A percentile compares a stretch with the other conserved stretches of the same genome.
Conservation (phyloP, 73 alveolate genomes). For the Tetrahymena elliotti region DNA sequence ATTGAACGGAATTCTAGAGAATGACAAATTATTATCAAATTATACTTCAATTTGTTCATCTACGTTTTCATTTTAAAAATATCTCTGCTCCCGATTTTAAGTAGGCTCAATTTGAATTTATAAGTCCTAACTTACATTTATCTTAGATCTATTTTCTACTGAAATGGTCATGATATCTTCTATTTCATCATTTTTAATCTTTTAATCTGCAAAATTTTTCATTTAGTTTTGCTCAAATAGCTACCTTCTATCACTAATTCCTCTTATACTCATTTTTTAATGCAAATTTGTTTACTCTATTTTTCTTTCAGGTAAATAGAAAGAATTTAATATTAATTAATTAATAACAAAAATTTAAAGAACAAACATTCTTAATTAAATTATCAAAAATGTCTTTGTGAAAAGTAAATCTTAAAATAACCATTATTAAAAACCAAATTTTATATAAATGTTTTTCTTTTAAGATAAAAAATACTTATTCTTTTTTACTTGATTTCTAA, state of each 20-base stretch:
- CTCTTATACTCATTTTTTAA: not conserved
- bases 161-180: not conserved
- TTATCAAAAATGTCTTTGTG: not conserved
- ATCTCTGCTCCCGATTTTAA: not conserved
- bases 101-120: not conserved
- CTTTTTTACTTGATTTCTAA: too few relatives aligned
- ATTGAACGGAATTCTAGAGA: not conserved
- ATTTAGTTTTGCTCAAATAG: not conserved
- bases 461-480: too few relatives aligned
- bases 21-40: not conserved
- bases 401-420: too few relatives aligned
- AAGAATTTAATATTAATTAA: not conserved
- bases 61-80: not conserved
- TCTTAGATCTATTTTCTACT: not conserved
- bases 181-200: not conserved
- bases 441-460: too few relatives aligned
- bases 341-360: not conserved
- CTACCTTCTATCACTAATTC: not conserved
- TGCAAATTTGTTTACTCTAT: not conserved
- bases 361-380: not conserved
- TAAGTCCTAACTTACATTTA: not conserved
- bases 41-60: not conserved
- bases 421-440: too few relatives aligned
- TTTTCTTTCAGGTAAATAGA: not conserved
- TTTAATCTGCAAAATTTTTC: not conserved